Conservation (phyloP, 306 rosid genomes). For the Hippophae gyantsensis region DNA sequence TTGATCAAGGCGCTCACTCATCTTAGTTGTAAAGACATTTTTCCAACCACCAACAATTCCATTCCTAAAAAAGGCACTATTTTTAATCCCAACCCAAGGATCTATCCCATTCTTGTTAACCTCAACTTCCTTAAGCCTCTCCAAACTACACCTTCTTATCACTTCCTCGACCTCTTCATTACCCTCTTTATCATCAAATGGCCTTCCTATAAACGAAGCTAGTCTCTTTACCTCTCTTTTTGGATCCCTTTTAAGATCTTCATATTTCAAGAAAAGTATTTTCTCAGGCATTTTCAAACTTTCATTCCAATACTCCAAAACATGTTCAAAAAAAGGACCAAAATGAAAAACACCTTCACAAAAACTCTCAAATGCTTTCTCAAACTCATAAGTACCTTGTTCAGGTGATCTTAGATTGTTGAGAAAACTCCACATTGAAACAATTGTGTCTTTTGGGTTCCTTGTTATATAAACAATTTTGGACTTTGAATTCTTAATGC, state of each 20-base stretch:
- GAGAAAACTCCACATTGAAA: neutral
- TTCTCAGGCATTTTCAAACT: neutral
- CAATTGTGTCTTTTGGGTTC: neutral
- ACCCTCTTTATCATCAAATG: neutral
- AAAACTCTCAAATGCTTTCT: neutral
- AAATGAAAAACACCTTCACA: neutral
- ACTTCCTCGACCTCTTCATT: neutral
- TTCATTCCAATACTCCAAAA: slow-evolving; percentile 1
- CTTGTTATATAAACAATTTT: slow-evolving; percentile 2
- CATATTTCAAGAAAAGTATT: neutral
- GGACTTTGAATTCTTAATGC: neutral
- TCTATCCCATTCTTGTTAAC: neutral
- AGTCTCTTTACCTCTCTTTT: neutral
- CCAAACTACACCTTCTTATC: neutral
- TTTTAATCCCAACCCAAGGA: neutral
- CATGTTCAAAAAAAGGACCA: slow-evolving; percentile 1
- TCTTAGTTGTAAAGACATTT: neutral
- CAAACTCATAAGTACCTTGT: neutral
- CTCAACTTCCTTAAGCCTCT: neutral
- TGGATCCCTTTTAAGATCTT: slow-evolving; percentile 1
- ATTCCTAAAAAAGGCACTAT: neutral
- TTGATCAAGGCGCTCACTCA: neutral
- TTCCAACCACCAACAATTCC: neutral
- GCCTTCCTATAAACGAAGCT: neutral
- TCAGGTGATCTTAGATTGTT: neutral